Evolutionary conservation across 2,329 filamentous ascomycete species (phyloP), one percentile per base, ranked within the genome.

Genomic region (Elsinoe fawcettii): DNA sequence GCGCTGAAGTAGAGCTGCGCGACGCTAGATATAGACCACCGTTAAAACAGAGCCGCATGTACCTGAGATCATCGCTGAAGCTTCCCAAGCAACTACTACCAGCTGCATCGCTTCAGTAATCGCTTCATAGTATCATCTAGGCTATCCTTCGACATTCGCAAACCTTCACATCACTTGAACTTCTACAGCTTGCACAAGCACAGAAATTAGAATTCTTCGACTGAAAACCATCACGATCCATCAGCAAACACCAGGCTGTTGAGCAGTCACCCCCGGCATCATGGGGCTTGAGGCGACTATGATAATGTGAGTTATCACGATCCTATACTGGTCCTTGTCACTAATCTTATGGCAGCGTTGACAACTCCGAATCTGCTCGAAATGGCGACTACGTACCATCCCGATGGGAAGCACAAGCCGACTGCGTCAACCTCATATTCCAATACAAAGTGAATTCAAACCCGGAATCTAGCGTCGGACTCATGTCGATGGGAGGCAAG

Each of bases 271-370:
- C 63, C 67, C 73, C 73, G 75, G 73, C 84, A 91, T 80, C 70
- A 99, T 99, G 93, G 88, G 86, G 76, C 86, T 99, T 75, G 93
- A 99, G 85, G 95, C 93, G 77, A 95, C 95, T 62, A 97, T 99
- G 91, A 89, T 99, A 74, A 86, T 97, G 81, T 78, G 70, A 22
- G 72, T 63, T 56, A 57, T 61, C 55, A 56, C 46, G 44, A 51
- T 53, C 58, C 47, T 58, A n/a, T 34, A 11, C 23, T 14, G 25
- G 9, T n/a, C 9, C 27, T 20, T 55, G 64, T 37, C 11, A 37
- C 70, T 61, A 69, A 61, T 60, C 64, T 20, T 30, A 46, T 63
- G 59, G 60, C 66, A 85, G 83, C 73, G 90, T 97, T 69, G 93
- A 99, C 82, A 99, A 97, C 81, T 96, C 91, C 79, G 93, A 99